Evolutionary conservation across 148 eudicot genomes (phyloP), one percentile per base, ranked within the genome.

Genomic region (Mesembryanthemum crystallinum): DNA sequence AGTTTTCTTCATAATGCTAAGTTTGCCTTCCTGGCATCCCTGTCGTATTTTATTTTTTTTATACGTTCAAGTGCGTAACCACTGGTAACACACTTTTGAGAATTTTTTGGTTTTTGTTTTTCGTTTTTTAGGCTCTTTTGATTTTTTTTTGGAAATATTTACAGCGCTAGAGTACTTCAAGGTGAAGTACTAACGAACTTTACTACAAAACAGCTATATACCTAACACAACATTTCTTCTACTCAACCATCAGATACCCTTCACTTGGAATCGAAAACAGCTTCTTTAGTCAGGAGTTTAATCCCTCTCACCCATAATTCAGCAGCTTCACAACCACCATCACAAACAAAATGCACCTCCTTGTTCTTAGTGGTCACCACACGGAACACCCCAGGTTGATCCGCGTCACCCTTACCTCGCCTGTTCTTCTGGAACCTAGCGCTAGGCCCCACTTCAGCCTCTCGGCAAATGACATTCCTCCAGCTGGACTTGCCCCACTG

Each of bases 241-340:
- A 6, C 24, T 9, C 28, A 73, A 37, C 32, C 30, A 49, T 67
- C 58, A 55, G 39, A 30, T 24, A 18, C 15, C 59, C 29, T 45
- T 51, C 33, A 39, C 67, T 66, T 77, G 35, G 61, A 75, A 61
- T 82, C 70, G 52, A 78, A 79, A 25, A 64, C 69, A 72, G 83
- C 89, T 51, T 87, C 86, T 74, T 54, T 82, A 1, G 91, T 88
- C 28, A 94, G 85, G 58, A 94, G 88, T 85, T 83, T 85, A 51
- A 94, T 91, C 52, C 98, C 97, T 68, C 97, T 87, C 29, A 89
- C 96, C 98, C 98, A 94, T 64, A 92, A 29, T 85, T 88, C 84
- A 6, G 98, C 95, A 75, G 70, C 82, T 72, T 94, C 97, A n/a
- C 58, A 37, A n/a, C 98, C 93, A 49, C 97, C 96, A 23, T 85